Evolutionary conservation across 2,329 filamentous ascomycete genomes (phyloP), one percentile per base, ranked within the genome.

Genomic region (Ceratocystis papillata): DNA sequence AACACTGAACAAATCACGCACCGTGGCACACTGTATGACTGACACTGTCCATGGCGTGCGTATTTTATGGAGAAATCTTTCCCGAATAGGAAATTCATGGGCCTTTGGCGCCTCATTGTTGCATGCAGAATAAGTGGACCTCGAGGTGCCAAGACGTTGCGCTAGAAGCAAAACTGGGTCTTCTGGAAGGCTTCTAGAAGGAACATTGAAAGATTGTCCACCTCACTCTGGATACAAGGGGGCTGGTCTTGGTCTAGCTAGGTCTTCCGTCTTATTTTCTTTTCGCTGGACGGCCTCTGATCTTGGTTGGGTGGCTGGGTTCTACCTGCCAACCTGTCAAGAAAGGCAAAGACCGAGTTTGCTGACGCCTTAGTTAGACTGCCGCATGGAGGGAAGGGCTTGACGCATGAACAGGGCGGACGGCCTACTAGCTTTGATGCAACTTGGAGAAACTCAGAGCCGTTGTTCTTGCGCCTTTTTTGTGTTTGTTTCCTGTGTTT

Each of bases 261-360:
- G 28, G 28, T 25, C 25, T n/a, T 22, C 3, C 5, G 25, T 57
- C 30, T 5, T 57, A 2, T 33, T n/a, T 5, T 59, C 55, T 59
- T 37, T 12, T 59, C 12, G 37, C 37, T 41, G 37, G 37, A 12
- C 10, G 37, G 37, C 37, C 12, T 41, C 37, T 15, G 37, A 41
- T 41, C 10, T 41, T 12, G 48, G 20, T 15, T 25, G 48, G 20
- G n/a, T 53, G 48, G 48, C 20, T 59, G 25, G 17, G 17, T 33
- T 57, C n/a, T 57, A 30, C 20, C 55, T 59, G 55, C 37, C 55
- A 59, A 20, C 55, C 37, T 59, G 55, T 37, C 55, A 59, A 22
- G 48, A 50, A 53, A 53, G 22, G 37, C 37, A 25, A 25, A 53
- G 12, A 4, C 20, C 22, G 12, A 28, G 48, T 7, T 15, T 53